These are phyloP conservation scores for Salix arbutifolia DNA, from an alignment of 345 rosid genomes.

Conservation along the genomic window DNA sequence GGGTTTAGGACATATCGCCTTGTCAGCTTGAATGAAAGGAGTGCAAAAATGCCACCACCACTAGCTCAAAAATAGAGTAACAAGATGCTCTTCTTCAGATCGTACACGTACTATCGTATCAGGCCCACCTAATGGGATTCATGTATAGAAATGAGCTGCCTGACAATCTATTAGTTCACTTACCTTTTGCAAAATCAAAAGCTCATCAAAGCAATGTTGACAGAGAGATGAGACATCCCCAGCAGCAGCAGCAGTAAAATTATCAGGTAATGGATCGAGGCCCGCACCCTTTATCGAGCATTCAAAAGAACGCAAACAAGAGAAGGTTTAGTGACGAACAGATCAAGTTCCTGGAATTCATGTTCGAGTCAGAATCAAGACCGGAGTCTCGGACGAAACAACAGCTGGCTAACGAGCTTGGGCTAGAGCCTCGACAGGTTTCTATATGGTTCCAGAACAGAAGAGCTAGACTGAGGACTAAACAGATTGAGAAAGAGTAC, in stretches of 20 bases:
- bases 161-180: background rate
- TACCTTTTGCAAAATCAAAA: background rate
- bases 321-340: slow-evolving; percentile 16
- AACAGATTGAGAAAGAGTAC: slow-evolving; percentile 41
- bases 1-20: slow-evolving; percentile 6
- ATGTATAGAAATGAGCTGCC: background rate
- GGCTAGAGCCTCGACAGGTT: slow-evolving; percentile 40
- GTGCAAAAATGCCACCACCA: background rate
- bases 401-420: slow-evolving; percentile 36
- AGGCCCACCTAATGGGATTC: slow-evolving; percentile 17
- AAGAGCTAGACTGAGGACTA: slow-evolving; percentile 39
- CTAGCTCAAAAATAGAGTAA: slow-evolving; percentile 8
- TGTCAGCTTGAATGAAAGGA: background rate
- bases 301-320: slow-evolving; percentile 6
- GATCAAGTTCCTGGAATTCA: slow-evolving; percentile 16
- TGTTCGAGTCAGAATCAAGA: slow-evolving; percentile 19
- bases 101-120: background rate
- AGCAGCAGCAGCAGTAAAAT: background rate
- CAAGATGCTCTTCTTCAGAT: background rate
- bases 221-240: background rate
- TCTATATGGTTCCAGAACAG: slow-evolving; percentile 49
- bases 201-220: background rate
- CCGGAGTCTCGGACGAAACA: slow-evolving; percentile 11
- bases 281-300: slow-evolving; percentile 7
- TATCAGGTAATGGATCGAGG: slow-evolving; percentile 5